Evolutionary conservation across 1,284 basidiomycete species (phyloP).

Genomic region (Cryptococcus sp.): DNA sequence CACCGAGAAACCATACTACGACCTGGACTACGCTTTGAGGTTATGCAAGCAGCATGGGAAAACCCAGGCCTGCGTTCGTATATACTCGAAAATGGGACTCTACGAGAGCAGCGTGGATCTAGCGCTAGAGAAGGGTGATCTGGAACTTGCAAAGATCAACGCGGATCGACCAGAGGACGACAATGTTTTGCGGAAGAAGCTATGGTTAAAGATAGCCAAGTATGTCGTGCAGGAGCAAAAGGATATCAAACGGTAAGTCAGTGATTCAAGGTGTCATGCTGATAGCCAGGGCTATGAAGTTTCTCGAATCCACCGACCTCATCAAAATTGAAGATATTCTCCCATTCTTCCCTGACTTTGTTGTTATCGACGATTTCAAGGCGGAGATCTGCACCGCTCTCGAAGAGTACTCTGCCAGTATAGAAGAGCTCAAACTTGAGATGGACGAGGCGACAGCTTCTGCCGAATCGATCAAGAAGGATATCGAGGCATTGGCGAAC

Average conservation of each 20-base stretch:
- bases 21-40: slow-evolving; percentile 92
- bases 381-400: slow-evolving; percentile 95
- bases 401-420: slow-evolving; percentile 88
- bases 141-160: slow-evolving; percentile 87
- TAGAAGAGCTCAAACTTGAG: slow-evolving; percentile 82
- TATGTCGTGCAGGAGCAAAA: slow-evolving; percentile 96
- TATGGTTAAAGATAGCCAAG: slow-evolving; percentile 96
- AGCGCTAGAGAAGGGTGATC: slow-evolving; percentile 84
- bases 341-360: slow-evolving; percentile 99
- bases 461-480: slow-evolving; percentile 88
- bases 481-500: slow-evolving; percentile 77
- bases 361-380: slow-evolving; percentile 99
- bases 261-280: not conserved
- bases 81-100: slow-evolving; percentile 96
- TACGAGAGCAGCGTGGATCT: slow-evolving; percentile 96
- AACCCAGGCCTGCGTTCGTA: slow-evolving; percentile 88
- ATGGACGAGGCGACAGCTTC: slow-evolving; percentile 94
- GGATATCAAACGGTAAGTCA: slow-evolving; percentile 87
- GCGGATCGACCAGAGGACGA: slow-evolving; percentile 92
- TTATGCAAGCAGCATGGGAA: slow-evolving; percentile 77
- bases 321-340: slow-evolving; percentile 98
- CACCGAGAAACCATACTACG: slow-evolving; percentile 85
- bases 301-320: slow-evolving; percentile 87
- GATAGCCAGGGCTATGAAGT: slow-evolving; percentile 77
- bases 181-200: slow-evolving; percentile 76